phyloP scores from a whole-genome alignment of 2,329 filamentous ascomycete species.

The Akanthomyces muscarius region DNA sequence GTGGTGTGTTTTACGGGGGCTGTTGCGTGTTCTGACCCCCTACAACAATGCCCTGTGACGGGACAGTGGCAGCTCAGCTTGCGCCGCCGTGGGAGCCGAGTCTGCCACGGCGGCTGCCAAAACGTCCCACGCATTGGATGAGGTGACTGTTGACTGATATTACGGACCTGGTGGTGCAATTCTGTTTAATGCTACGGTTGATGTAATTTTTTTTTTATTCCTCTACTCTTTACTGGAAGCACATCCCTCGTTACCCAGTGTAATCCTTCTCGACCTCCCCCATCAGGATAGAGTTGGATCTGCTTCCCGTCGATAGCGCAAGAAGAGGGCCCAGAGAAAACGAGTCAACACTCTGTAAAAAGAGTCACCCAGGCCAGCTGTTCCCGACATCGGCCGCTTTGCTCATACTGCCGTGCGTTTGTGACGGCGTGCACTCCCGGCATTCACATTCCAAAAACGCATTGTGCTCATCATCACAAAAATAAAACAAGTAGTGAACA shows the following conservation, averaged over 20 bases:
- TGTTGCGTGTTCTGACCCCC: too few relatives aligned
- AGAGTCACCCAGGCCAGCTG: neutral
- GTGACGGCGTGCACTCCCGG: neutral
- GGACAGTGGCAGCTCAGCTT: too few relatives aligned
- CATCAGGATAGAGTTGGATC: neutral
- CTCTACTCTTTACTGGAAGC: too few relatives aligned
- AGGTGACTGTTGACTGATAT: neutral
- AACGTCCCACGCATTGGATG: neutral
- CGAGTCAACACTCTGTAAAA: neutral
- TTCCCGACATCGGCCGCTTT: conserved; percentile 6
- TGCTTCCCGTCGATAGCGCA: conserved; percentile 6
- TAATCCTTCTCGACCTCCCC: too few relatives aligned
- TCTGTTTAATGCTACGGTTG: too few relatives aligned
- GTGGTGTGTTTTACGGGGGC: neutral
- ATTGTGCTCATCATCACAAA: neutral
- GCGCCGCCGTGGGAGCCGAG: too few relatives aligned
- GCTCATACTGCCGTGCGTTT: neutral
- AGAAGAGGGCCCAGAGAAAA: neutral
- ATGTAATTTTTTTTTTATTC: too few relatives aligned
- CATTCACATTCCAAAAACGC: neutral
- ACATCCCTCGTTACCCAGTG: neutral
- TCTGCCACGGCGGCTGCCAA: too few relatives aligned
- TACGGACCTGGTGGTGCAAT: too few relatives aligned
- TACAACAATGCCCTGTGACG: too few relatives aligned
- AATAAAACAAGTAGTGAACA: neutral